phyloP scores from a whole-genome alignment of 176 grass and related monocot genomes.

The Oryza meridionalis region DNA sequence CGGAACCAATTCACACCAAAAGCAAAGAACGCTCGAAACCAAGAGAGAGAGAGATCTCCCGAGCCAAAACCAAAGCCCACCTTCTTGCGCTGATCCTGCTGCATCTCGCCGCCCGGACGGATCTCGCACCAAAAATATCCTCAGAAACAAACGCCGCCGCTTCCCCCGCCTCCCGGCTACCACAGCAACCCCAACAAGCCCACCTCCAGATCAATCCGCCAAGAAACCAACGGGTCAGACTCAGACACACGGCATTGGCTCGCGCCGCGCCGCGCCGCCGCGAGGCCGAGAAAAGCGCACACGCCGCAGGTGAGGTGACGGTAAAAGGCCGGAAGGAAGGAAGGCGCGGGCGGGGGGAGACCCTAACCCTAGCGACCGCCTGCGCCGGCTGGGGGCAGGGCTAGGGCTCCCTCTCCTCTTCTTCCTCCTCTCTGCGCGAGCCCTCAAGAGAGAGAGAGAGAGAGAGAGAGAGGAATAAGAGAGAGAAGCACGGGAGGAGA shows the following conservation, averaged over 20 bases:
- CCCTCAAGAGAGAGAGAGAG: slow-evolving; percentile 30
- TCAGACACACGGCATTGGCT: slow-evolving; percentile 58
- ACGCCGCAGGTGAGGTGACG: slow-evolving; percentile 33
- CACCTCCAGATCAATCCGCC: slow-evolving; percentile 20
- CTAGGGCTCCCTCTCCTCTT: slow-evolving; percentile 49
- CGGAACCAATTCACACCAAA: background rate
- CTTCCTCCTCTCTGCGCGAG: slow-evolving; percentile 35
- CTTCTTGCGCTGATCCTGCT: slow-evolving; percentile 96
- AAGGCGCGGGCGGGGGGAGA: slow-evolving; percentile 19
- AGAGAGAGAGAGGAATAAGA: slow-evolving; percentile 35
- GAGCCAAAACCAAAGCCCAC: slow-evolving; percentile 48
- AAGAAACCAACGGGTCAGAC: slow-evolving; percentile 45
- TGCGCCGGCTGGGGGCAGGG: slow-evolving; percentile 41
- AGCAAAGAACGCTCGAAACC: slow-evolving; percentile 24
- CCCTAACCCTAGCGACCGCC: slow-evolving; percentile 60
- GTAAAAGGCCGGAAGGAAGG: slow-evolving; percentile 27
- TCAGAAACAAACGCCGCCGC: slow-evolving; percentile 23
- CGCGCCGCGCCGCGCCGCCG: slow-evolving; percentile 2
- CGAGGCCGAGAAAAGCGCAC: background rate
- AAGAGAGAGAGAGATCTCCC: background rate
- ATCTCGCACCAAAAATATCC: slow-evolving; percentile 50
- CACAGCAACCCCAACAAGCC: background rate
- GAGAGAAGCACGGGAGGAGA: background rate
- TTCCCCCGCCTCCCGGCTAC: background rate
- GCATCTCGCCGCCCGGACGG: slow-evolving; percentile 60